A percentile compares a stretch with the other conserved stretches of the same genome.
Evolutionary conservation across 179 eudicot genomes (phyloP).

Genomic region (Beta macrorhiza): DNA sequence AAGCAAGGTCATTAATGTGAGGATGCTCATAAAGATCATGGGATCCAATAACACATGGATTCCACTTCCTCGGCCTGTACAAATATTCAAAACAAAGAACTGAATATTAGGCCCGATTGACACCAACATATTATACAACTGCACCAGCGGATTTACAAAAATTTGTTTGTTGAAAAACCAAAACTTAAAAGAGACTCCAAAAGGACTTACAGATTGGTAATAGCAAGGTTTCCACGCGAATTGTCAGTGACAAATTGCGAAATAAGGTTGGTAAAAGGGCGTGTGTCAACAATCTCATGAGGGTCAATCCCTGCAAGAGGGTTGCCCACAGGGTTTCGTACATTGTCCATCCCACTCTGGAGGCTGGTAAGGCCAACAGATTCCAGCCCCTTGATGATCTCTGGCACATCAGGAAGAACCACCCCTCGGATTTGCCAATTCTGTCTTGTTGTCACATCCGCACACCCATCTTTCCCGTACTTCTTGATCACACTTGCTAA

Average conservation of each 20-base stretch:
- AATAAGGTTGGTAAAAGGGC: conserved; percentile 70
- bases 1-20: conserved; percentile 93
- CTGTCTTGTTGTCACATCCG: conserved; percentile 92
- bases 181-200: not conserved
- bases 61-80: conserved; percentile 96
- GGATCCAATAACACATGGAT: conserved; percentile 88
- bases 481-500: conserved; percentile 77
- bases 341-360: conserved; percentile 99
- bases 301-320: conserved; percentile 96
- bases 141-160: too few species aligned
- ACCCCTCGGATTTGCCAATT: conserved; percentile 99
- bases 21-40: conserved; percentile 97
- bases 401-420: conserved; percentile 81
- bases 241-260: conserved; percentile 81
- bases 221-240: conserved; percentile 61
- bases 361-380: conserved; percentile 82
- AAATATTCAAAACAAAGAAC: not conserved
- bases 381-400: conserved; percentile 69
- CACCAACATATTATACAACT: not conserved
- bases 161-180: too few species aligned
- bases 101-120: not conserved
- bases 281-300: conserved; percentile 80
- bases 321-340: conserved; percentile 93
- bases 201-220: conserved; percentile 72
- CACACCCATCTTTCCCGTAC: conserved; percentile 90